Percentiles rank a stretch among this genome's conserved stretches.
These are phyloP conservation scores for Debaryomycetaceae sp. DNA, from an alignment of 1,139 yeast genomes.

Conservation along the genomic window DNA sequence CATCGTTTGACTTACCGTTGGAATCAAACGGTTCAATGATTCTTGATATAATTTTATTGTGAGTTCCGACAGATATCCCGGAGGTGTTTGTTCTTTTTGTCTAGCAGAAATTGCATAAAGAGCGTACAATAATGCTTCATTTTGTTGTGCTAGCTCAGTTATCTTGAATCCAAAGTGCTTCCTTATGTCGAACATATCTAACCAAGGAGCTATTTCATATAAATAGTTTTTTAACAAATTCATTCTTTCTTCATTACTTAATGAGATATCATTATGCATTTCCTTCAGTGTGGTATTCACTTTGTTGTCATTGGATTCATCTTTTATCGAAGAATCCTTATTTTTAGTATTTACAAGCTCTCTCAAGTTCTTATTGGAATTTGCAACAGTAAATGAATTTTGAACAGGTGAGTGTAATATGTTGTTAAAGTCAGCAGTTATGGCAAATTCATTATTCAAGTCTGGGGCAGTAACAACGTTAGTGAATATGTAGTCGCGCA, in stretches of 20 bases:
- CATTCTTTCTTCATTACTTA: conserved; percentile 16
- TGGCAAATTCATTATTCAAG: conserved; percentile 6
- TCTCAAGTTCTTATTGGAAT: conserved; percentile 9
- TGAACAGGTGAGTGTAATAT: conserved; percentile 13
- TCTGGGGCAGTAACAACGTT: conserved; percentile 14
- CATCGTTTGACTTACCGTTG: conserved; percentile 21
- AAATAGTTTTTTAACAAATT: conserved; percentile 21
- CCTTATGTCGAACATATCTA: conserved; percentile 30
- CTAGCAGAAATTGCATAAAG: conserved; percentile 28
- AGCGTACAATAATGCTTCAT: conserved; percentile 20
- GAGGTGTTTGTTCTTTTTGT: conserved; percentile 21
- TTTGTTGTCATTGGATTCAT: not conserved
- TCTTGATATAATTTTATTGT: conserved; percentile 22
- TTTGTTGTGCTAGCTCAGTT: conserved; percentile 18
- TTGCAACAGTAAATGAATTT: conserved; percentile 5
- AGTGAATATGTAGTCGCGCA: conserved; percentile 31
- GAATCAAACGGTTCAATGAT: conserved; percentile 23
- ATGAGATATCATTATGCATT: not conserved
- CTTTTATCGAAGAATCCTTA: conserved; percentile 5
- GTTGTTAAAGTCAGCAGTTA: conserved; percentile 10
- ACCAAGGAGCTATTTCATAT: conserved; percentile 31
- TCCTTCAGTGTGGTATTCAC: conserved; percentile 1
- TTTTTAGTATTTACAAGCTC: conserved; percentile 7
- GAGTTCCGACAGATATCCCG: conserved; percentile 11
- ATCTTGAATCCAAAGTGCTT: conserved; percentile 24